phyloP scores from a whole-genome alignment of 495 filamentous ascomycete genomes.

The Cladorrhinum samala region DNA sequence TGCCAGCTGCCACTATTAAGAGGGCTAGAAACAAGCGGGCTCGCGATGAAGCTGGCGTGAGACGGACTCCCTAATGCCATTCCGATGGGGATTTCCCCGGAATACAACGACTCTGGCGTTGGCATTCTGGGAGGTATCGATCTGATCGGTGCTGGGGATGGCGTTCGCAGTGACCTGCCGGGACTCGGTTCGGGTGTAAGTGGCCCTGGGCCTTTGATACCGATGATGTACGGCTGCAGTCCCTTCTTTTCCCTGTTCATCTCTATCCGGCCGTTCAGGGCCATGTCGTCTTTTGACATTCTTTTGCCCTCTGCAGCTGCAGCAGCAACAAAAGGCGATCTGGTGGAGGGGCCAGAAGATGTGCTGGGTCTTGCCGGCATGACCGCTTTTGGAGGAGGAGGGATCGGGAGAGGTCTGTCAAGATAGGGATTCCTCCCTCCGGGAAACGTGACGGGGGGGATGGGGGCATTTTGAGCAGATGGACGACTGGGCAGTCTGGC shows the following conservation, averaged over 20 bases:
- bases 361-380: slow-evolving; percentile 40
- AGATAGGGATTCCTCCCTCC: slow-evolving; percentile 32
- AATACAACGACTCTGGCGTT: slow-evolving; percentile 36
- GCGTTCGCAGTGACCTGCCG: slow-evolving; percentile 5
- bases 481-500: slow-evolving; percentile 12
- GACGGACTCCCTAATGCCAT: slow-evolving; percentile 55
- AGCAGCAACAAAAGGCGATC: slow-evolving; percentile 8
- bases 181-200: slow-evolving; percentile 42
- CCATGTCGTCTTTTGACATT: slow-evolving; percentile 46
- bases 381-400: slow-evolving; percentile 25
- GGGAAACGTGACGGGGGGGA: slow-evolving; percentile 26
- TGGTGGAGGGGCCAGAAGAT: slow-evolving; percentile 28
- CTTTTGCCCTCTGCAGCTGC: slow-evolving; percentile 29
- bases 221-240: slow-evolving; percentile 17
- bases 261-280: slow-evolving; percentile 26
- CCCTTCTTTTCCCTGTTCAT: slow-evolving; percentile 15
- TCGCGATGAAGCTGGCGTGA: not conserved
- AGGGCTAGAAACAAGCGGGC: slow-evolving; percentile 2
- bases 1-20: slow-evolving; percentile 17
- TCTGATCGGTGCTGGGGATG: slow-evolving; percentile 18
- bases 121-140: slow-evolving; percentile 25
- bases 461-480: slow-evolving; percentile 27
- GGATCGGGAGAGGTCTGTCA: slow-evolving; percentile 32
- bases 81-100: slow-evolving; percentile 42
- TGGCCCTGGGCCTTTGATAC: slow-evolving; percentile 24